phyloP scores from a whole-genome alignment of 2,329 filamentous ascomycete species.

The Hymenoscyphus repandus region DNA sequence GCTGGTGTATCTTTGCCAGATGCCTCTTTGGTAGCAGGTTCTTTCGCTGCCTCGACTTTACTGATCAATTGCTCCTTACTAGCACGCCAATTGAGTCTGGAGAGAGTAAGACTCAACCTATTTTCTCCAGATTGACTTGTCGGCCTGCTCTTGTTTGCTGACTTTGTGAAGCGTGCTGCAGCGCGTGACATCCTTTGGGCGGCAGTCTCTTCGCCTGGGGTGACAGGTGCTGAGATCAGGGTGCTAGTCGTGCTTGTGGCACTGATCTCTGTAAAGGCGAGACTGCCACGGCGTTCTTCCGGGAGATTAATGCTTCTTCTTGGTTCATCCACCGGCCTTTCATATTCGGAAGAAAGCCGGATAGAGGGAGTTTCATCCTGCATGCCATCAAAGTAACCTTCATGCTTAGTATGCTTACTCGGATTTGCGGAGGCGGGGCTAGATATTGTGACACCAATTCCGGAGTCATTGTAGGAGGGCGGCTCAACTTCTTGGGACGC shows the following conservation, averaged over 20 bases:
- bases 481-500: conserved; percentile 39
- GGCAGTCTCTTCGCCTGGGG: conserved; percentile 49
- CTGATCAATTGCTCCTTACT: conserved; percentile 29
- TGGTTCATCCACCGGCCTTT: conserved; percentile 33
- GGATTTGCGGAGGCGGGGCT: conserved; percentile 8
- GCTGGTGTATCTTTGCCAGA: not conserved
- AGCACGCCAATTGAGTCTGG: conserved; percentile 33
- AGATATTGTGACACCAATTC: conserved; percentile 18
- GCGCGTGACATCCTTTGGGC: conserved; percentile 52
- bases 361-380: conserved; percentile 38
- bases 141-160: conserved; percentile 47
- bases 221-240: conserved; percentile 37
- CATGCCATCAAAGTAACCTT: conserved; percentile 42
- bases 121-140: conserved; percentile 54
- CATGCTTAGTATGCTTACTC: conserved; percentile 1
- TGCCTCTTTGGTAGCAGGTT: conserved; percentile 3
- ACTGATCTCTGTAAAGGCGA: conserved; percentile 43
- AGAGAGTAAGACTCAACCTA: conserved; percentile 53
- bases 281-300: conserved; percentile 44
- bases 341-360: conserved; percentile 51
- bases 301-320: conserved; percentile 44
- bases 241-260: conserved; percentile 34
- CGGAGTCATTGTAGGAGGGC: conserved; percentile 51
- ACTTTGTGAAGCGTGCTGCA: conserved; percentile 47
- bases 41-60: conserved; percentile 15